Evolutionary conservation across 352 stramenopile species (phyloP).

Genomic region (Phytophthora cactorum): DNA sequence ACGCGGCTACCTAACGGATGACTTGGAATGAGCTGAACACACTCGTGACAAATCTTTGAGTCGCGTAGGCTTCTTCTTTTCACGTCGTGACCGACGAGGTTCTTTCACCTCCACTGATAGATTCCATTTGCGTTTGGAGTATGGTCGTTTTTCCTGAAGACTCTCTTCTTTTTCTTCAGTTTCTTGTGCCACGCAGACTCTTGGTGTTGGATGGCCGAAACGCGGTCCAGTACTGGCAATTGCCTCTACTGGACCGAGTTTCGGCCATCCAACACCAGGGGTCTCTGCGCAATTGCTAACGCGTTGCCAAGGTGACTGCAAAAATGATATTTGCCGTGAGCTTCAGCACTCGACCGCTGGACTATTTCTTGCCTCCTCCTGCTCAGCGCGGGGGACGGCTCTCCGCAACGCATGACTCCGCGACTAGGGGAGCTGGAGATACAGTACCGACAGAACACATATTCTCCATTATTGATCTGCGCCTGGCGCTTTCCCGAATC

Average conservation of each 20-base stretch:
- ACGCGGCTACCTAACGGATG: not conserved
- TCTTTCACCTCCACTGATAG: constrained; percentile 13
- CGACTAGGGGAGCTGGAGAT: constrained; percentile 2
- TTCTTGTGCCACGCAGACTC: no score
- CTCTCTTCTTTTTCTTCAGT: constrained; percentile 7
- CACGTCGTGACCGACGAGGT: not conserved
- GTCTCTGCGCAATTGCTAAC: not conserved
- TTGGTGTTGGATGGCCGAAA: no score
- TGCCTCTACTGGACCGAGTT: constrained; percentile 12
- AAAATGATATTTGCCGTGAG: constrained; percentile 18
- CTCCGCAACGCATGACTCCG: not conserved
- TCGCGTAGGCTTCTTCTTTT: constrained; percentile 3
- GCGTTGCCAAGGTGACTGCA: constrained; percentile 5
- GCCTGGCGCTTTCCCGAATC: not conserved
- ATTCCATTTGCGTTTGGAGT: constrained; percentile 3
- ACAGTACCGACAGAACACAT: not conserved
- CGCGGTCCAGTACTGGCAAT: not conserved
- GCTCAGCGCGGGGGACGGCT: not conserved
- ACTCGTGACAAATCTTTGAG: constrained; percentile 2
- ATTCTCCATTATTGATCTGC: not conserved
- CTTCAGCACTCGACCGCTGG: not conserved
- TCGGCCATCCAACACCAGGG: constrained; percentile 1
- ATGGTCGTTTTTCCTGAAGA: constrained; percentile 7
- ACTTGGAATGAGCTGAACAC: not conserved
- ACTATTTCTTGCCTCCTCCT: constrained; percentile 1